Conservation (phyloP, 257 asterid species). For the Solanum arcanum region DNA sequence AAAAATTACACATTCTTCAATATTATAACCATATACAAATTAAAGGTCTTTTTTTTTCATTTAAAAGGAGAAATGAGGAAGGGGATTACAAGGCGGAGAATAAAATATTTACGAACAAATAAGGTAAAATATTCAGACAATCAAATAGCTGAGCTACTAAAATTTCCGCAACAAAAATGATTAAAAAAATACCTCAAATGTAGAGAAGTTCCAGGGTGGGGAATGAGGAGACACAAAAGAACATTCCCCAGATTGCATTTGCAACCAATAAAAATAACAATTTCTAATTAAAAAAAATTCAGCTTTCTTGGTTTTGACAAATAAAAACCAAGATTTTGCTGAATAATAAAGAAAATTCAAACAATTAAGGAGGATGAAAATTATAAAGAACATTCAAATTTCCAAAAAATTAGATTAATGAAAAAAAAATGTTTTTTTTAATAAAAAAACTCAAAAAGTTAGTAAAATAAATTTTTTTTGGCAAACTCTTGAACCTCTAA, state of each 20-base stretch:
- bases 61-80: neutral
- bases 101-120: no score
- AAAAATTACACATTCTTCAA: neutral
- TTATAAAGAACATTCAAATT: neutral
- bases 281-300: neutral
- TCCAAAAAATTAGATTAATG: neutral
- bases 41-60: no score
- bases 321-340: neutral
- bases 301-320: neutral
- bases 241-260: slow-evolving; percentile 33
- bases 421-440: neutral
- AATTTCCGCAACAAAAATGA: neutral
- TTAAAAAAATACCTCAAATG: slow-evolving; percentile 21
- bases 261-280: neutral
- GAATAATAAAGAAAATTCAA: neutral
- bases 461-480: neutral
- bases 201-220: slow-evolving; percentile 22
- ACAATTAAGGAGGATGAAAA: neutral
- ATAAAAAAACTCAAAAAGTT: neutral
- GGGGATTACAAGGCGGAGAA: neutral
- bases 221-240: slow-evolving; percentile 36
- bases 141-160: neutral
- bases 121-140: neutral
- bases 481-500: neutral
- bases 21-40: neutral